Conservation (phyloP, 805 yeast genomes). For the Tetrapisispora fleetii region DNA sequence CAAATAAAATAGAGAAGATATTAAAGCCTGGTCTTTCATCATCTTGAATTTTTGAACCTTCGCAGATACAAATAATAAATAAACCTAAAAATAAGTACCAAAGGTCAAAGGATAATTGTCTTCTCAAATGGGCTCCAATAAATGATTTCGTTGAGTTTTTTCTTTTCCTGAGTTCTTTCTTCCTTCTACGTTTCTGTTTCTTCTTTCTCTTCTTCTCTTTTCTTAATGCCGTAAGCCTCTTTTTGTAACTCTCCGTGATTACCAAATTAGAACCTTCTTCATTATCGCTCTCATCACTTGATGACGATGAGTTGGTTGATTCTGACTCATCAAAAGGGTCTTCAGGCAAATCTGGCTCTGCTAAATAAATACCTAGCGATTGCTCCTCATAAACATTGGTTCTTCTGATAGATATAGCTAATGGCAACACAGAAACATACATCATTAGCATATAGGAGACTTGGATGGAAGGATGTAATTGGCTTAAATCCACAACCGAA, state of each 20-base stretch:
- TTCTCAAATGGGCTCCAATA: slow-evolving; percentile 79
- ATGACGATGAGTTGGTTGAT: neutral
- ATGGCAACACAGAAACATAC: slow-evolving; percentile 93
- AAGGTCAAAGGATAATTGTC: slow-evolving; percentile 85
- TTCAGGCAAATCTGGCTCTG: slow-evolving; percentile 19
- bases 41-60: slow-evolving; percentile 50
- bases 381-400: slow-evolving; percentile 98
- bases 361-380: slow-evolving; percentile 77
- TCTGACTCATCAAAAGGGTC: slow-evolving; percentile 5
- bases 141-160: slow-evolving; percentile 39
- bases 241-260: neutral
- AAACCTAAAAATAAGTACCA: slow-evolving; percentile 88
- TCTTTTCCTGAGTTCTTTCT: slow-evolving; percentile 19
- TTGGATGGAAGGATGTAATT: slow-evolving; percentile 81
- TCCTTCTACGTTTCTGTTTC: slow-evolving; percentile 13
- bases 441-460: slow-evolving; percentile 93
- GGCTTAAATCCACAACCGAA: slow-evolving; percentile 55
- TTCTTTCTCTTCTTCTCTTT: slow-evolving; percentile 10
- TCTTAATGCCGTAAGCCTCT: neutral
- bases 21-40: slow-evolving; percentile 41
- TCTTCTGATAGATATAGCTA: slow-evolving; percentile 92
- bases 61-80: slow-evolving; percentile 79
- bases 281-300: slow-evolving; percentile 14
- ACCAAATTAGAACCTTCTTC: slow-evolving; percentile 8
- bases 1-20: slow-evolving; percentile 70